Base-by-base conservation (phyloP, 768 basidiomycete species). In the Mycena belliarum region DNA sequence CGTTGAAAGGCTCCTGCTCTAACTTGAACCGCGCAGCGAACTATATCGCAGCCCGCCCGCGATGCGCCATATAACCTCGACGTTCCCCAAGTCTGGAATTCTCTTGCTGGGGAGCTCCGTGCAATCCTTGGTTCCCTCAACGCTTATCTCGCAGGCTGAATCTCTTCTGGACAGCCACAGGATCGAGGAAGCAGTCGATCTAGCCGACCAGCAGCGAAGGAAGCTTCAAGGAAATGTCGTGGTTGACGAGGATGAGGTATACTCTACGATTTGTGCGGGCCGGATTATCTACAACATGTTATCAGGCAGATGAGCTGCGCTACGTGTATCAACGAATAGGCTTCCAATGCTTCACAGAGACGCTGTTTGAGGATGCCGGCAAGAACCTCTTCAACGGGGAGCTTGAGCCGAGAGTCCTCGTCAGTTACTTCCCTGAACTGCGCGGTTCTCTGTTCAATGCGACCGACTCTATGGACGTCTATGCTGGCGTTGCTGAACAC, bases 281-380 rank as follows among this genome's bases (percentile, higher is more conserved):
- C 57, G 29, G 0, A 45, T 24, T 26, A 16, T 47, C 16, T 20
- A 35, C 26, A 55, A 41, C 29, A 53, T 41, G 3, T 50, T 32
- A 35, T 57, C 33, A 78, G 87, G 80, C 76, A 71, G 88, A 89
- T 32, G 89, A 90, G 64, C 74, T 94, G 46, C 81, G 81, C 58
- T 92, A 91, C 63, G 79, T 93, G 33, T 91, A 91, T 68, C 89
- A 93, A 64, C 84, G 85, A 32, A 82, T 95, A 51, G 94, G 91
- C 16, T 90, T 90, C 67, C 82, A 87, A 69, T 87, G 87, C 64
- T 80, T 95, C 67, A 70, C 77, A 28, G 90, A 92, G 69, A 93
- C 91, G 0, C 76, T 86, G 48, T 95, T 97, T 68, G 86, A 89
- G 59, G 88, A 92, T 56, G 93, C 94, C 1, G 88, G 87, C 18